A percentile compares a stretch with the other conserved stretches of the same genome.
Evolutionary conservation across 495 filamentous ascomycete species (phyloP).

Genomic region (Daldinia grandis): DNA sequence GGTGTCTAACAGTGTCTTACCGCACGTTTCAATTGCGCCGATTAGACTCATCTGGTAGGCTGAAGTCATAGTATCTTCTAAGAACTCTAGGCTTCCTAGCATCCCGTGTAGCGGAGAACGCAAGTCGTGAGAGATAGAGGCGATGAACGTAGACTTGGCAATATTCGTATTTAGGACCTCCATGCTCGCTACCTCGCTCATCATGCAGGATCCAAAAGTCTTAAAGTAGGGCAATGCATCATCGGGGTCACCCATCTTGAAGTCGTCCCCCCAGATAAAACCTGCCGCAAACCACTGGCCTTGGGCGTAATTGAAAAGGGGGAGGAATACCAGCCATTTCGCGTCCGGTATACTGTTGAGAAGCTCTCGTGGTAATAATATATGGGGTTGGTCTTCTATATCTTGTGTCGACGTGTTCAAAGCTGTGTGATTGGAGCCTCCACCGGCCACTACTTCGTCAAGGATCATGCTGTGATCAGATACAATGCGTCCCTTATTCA

Average conservation of each 20-base stretch:
- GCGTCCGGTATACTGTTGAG: conserved; percentile 57
- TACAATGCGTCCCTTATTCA: conserved; percentile 29
- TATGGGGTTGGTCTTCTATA: conserved; percentile 10
- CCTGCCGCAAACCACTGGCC: conserved; percentile 75
- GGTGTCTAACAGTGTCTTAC: conserved; percentile 78
- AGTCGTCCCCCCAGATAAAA: conserved; percentile 68
- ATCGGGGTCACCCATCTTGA: conserved; percentile 50
- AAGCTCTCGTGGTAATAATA: conserved; percentile 37
- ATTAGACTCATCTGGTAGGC: conserved; percentile 69
- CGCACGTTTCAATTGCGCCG: conserved; percentile 77
- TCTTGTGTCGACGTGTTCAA: conserved; percentile 12
- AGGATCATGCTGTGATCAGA: conserved; percentile 15
- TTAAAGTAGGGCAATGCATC: conserved; percentile 54
- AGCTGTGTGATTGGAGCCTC: conserved; percentile 11
- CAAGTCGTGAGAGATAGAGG: conserved; percentile 79
- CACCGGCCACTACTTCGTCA: conserved; percentile 30
- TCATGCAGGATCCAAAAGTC: conserved; percentile 67
- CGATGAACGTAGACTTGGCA: conserved; percentile 74
- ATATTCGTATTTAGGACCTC: conserved; percentile 53
- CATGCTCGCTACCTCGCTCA: conserved; percentile 66
- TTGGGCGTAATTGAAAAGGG: conserved; percentile 74
- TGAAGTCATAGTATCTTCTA: conserved; percentile 63
- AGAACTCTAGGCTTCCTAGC: conserved; percentile 74
- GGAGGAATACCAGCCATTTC: conserved; percentile 64
- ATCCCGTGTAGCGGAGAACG: conserved; percentile 81